Conservation (phyloP, 192 early-diverging fungal species). For the Fimicolochytrium jonesii region DNA sequence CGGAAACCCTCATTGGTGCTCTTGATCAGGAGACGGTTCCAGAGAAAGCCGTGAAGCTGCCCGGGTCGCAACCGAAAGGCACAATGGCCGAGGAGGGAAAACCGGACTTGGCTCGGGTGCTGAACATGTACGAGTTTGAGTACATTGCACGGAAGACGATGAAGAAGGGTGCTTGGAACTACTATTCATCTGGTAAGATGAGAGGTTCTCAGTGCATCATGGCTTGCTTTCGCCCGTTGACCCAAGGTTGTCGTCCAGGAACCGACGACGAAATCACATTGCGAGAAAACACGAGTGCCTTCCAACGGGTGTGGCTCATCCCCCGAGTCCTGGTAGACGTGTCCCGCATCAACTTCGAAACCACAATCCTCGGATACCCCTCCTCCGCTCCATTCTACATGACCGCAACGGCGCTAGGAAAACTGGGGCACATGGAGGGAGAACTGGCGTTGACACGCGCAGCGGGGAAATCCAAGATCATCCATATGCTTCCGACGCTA, state of each 20-base stretch:
- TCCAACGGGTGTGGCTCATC: conserved; percentile 63
- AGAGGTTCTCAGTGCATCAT: no score
- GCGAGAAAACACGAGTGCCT: conserved; percentile 77
- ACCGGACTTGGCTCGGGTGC: conserved; percentile 53
- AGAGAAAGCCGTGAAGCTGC: conserved; percentile 24
- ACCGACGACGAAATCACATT: conserved; percentile 78
- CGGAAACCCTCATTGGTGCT: conserved; percentile 49
- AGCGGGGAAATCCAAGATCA: conserved; percentile 48
- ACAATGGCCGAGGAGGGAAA: conserved; percentile 31
- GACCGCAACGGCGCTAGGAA: conserved; percentile 52
- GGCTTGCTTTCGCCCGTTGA: no score
- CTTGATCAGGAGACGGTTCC: conserved; percentile 36
- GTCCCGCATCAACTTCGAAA: conserved; percentile 30
- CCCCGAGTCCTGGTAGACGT: conserved; percentile 54
- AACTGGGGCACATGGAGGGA: conserved; percentile 71
- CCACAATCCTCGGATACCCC: conserved; percentile 34
- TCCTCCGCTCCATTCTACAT: conserved; percentile 49
- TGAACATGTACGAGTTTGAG: conserved; percentile 75
- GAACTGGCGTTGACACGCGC: conserved; percentile 63
- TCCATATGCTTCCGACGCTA: conserved; percentile 76
- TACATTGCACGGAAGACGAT: conserved; percentile 53
- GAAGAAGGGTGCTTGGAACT: conserved; percentile 69
- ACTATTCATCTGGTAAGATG: conserved; percentile 64
- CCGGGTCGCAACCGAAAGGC: no score
- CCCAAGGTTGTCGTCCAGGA: conserved; percentile 17